Evolutionary conservation across 441 rosid species (phyloP), one percentile per base, ranked within the genome.

Genomic region (Francoa sonchifolia): DNA sequence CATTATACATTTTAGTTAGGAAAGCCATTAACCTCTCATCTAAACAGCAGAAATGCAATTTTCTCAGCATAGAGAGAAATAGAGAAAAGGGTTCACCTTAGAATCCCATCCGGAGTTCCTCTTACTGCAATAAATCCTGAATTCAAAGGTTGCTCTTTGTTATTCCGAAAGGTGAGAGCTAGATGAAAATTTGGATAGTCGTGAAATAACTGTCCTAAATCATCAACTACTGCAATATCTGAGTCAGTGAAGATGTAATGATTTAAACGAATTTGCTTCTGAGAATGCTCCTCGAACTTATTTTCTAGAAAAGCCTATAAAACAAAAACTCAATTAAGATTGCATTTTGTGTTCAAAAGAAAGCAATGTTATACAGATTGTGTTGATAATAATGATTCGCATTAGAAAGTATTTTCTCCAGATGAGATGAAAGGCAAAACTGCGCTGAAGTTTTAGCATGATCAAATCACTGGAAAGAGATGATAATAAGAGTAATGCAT

Each of bases 61-160:
- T 40, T 18, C 13, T 37, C 19, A 55, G 22, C 28, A 23, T 19
- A 39, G n/a, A 20, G 8, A 8, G 21, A 39, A 28, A 47, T 12
- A 46, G 28, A 29, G 48, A 13, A 31, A 1, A 1, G 26, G 20
- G 28, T 42, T 26, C 47, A 86, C 99, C 95, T 86, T 55, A 55
- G 60, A 50, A 83, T 65, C 37, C 83, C 83, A 34, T 82, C 95
- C 8, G 34, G 52, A 2, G 93, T 82, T 36, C 99, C 99, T 72
- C 93, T 63, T 17, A 86, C 90, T 8, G 99, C 95, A 47, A 90
- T 76, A 55, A 80, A 83, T 39, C 96, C 96, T 19, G 96, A 90
- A 68, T 86, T 86, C 52, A 90, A 61, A 28, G 99, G 99, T 42
- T 90, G 94, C 18, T 75, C 83, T 73, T 78, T 86, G 59, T 83